Evolutionary conservation across 1,284 basidiomycete species (phyloP), one percentile per base, ranked within the genome.

Genomic region (Schizophyllum commune): DNA sequence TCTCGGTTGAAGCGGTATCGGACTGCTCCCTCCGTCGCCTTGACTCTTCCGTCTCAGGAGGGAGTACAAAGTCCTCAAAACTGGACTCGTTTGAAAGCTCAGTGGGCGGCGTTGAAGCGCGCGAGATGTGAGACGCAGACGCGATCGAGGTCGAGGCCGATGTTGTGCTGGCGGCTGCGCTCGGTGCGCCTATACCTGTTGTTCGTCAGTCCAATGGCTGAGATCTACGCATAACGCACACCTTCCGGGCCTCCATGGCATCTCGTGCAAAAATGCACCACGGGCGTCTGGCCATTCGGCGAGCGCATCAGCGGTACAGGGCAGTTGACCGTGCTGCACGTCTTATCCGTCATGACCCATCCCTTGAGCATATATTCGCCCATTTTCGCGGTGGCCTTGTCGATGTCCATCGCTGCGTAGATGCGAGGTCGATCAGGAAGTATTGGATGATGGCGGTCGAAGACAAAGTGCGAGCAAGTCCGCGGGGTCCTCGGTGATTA

Each of bases 281-380:
- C 68, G 13, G 83, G 80, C n/a, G 72, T 70, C 60, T 68, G 75
- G 54, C 76, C 79, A 51, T 75, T 77, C 0, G 89, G 87, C 21
- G 89, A 87, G 65, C 85, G 82, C 77, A 92, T 74, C 22, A 91
- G 72, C 8, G 89, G 90, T 19, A 86, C 77, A 61, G 75, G 77
- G 62, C 89, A 91, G 32, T 75, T 74, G n/a, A 71, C 67, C 20
- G 70, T 82, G 39, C 79, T 71, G 72, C 90, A 92, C 33, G 79
- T 75, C 47, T 73, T 72, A 68, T 91, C 84, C 19, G 89, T 91
- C 62, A 90, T 73, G 27, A 88, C 89, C 89, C 89, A 92, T 65
- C 90, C 89, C 69, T 83, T 85, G 64, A 91, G 76, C 82, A 92
- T 85, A 64, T 83, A 88, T 66, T 87, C 81, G 5, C 86, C 87